Evolutionary conservation across 2,329 filamentous ascomycete species (phyloP).

Genomic region (Aureobasidium sp.): DNA sequence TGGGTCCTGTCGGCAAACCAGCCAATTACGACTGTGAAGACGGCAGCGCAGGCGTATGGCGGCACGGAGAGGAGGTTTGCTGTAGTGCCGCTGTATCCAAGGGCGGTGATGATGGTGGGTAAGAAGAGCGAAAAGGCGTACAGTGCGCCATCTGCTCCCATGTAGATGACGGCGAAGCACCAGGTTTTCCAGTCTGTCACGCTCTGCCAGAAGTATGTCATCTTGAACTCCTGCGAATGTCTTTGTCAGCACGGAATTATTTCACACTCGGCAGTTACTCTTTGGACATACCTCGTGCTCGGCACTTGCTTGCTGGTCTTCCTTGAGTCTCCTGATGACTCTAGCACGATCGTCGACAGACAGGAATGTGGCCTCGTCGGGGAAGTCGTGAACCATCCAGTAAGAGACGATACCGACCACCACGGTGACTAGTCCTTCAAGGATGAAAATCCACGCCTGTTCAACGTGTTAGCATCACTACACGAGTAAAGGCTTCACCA

Average conservation of each 20-base stretch:
- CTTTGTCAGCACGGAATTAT: background rate
- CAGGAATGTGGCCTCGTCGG: constrained; percentile 63
- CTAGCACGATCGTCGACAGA: constrained; percentile 59
- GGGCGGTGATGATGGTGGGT: constrained; percentile 62
- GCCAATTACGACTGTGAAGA: constrained; percentile 61
- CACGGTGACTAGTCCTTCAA: constrained; percentile 59
- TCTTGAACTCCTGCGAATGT: constrained; percentile 49
- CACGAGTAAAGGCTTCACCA: no score
- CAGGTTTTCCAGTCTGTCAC: constrained; percentile 81
- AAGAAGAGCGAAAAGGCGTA: constrained; percentile 73
- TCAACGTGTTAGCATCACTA: background rate
- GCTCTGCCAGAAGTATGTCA: constrained; percentile 61
- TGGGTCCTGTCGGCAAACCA: constrained; percentile 67
- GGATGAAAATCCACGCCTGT: constrained; percentile 35
- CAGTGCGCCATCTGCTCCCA: constrained; percentile 60
- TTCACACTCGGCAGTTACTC: background rate
- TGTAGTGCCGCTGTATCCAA: constrained; percentile 49
- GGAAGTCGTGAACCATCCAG: constrained; percentile 78
- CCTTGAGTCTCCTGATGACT: constrained; percentile 60
- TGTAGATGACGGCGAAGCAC: constrained; percentile 64
- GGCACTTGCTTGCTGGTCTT: constrained; percentile 66
- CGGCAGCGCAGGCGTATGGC: constrained; percentile 62
- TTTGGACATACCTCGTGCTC: constrained; percentile 47
- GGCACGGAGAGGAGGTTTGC: constrained; percentile 68
- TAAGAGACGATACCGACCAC: constrained; percentile 59